Base-by-base conservation (phyloP, 495 filamentous ascomycete genomes). In the Oleoguttula mirabilis region DNA sequence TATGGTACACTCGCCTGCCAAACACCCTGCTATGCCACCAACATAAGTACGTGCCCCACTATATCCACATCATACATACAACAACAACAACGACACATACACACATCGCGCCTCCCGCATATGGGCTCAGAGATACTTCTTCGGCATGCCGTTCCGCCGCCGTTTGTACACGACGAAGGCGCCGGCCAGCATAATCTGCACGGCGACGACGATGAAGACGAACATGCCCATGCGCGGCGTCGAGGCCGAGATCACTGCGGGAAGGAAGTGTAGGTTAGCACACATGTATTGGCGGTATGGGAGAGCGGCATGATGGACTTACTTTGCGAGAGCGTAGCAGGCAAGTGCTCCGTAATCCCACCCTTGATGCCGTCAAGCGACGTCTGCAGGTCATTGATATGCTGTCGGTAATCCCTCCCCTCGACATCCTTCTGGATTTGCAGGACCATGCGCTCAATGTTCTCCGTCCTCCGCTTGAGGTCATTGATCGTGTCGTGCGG, bases 91-190 rank as follows among this genome's bases (percentile, higher is more conserved):
- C 14, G 27, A 8, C 27, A 30, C 14, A 30, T 8, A 8, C 27
- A 30, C 14, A 30, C 27, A 30, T 30, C 8, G 27, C 27, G 27
- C 8, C 14, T 14, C 27, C 17, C 32, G 8, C 32, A 35, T 7
- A 10, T 17, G 8, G 10, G n/a, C n/a, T 39, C 68, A 98, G 51
- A 98, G 63, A 61, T 86, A 98, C 60, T 98, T 98, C 76, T 95
- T 95, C 23, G 87, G 84, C 55, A 72, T 70, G 46, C 71, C 74
- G 10, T 70, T 67, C 62, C 81, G 79, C 50, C 79, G 75, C 47
- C 77, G 69, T 70, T 94, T 94, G 64, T 96, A 94, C 33, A 79
- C 56, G 16, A 88, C 55, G 60, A 87, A 98, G 14, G 66, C 72
- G 6, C 55, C 75, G 2, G 73, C 73, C 16, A 90, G 58, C 55